Percentiles rank a stretch among this genome's conserved stretches.
These are phyloP conservation scores for Grosmannia clavigera DNA, from an alignment of 2,329 filamentous ascomycete species.

Conservation along the genomic window DNA sequence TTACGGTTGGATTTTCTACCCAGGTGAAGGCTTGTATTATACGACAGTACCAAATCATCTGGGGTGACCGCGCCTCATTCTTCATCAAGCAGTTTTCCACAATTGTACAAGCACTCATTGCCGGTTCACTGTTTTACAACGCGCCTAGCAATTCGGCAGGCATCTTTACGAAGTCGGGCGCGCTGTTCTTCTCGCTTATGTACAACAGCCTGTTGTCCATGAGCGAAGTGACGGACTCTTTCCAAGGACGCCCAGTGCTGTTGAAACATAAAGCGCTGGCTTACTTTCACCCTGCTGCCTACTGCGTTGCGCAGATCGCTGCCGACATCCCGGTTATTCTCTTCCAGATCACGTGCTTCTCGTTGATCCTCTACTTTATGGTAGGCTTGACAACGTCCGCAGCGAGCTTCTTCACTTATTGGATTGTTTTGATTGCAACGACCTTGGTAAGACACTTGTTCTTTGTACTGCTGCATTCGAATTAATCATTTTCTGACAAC, in stretches of 20 bases:
- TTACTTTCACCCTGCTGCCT: slow-evolving; percentile 42
- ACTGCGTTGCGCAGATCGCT: slow-evolving; percentile 43
- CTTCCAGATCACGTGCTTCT: slow-evolving; percentile 53
- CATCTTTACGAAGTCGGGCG: slow-evolving; percentile 46
- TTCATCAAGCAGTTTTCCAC: slow-evolving; percentile 73
- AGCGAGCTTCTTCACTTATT: slow-evolving; percentile 56
- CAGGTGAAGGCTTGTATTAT: slow-evolving; percentile 59
- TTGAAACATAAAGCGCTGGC: slow-evolving; percentile 32
- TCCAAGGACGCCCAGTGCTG: slow-evolving; percentile 50
- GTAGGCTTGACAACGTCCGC: slow-evolving; percentile 53
- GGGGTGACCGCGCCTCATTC: slow-evolving; percentile 61
- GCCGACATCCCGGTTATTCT: slow-evolving; percentile 51
- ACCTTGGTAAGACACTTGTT: not conserved
- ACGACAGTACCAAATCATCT: slow-evolving; percentile 68
- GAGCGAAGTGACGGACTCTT: slow-evolving; percentile 56
- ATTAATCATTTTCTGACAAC: slow-evolving; percentile 34
- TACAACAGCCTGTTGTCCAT: slow-evolving; percentile 56
- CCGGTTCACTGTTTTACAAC: slow-evolving; percentile 69
- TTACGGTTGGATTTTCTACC: slow-evolving; percentile 48
- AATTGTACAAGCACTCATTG: slow-evolving; percentile 58
- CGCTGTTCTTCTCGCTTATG: slow-evolving; percentile 37
- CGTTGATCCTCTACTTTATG: slow-evolving; percentile 67
- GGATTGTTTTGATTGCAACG: slow-evolving; percentile 17
- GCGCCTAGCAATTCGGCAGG: slow-evolving; percentile 45
- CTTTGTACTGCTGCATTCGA: not conserved